Conservation (phyloP, 192 early-diverging fungal genomes). For the Backusella parvicylindrica region DNA sequence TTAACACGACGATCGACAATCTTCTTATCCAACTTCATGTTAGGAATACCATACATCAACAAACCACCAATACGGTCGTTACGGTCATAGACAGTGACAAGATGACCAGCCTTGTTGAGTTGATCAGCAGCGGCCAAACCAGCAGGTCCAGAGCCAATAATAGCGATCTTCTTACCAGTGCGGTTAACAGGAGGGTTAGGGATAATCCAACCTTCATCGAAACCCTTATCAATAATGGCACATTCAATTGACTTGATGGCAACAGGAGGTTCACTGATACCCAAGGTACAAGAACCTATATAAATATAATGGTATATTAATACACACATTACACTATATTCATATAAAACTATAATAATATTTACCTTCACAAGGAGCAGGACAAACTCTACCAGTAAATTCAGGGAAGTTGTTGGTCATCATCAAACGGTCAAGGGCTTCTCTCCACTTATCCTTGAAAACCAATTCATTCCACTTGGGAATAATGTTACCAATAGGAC, state of each 20-base stretch:
- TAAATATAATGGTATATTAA: background rate
- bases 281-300: slow-evolving; percentile 68
- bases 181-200: slow-evolving; percentile 77
- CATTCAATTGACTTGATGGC: slow-evolving; percentile 97
- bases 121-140: slow-evolving; percentile 95
- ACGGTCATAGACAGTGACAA: slow-evolving; percentile 94
- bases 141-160: slow-evolving; percentile 96
- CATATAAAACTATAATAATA: background rate
- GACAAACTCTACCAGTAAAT: slow-evolving; percentile 98
- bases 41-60: slow-evolving; percentile 98
- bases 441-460: slow-evolving; percentile 94
- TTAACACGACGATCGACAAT: slow-evolving; percentile 93
- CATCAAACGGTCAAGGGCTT: slow-evolving; percentile 87
- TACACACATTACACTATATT: background rate
- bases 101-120: slow-evolving; percentile 95
- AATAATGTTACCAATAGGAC: slow-evolving; percentile 98
- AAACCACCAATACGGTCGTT: slow-evolving; percentile 95
- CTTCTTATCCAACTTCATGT: slow-evolving; percentile 99
- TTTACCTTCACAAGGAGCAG: slow-evolving; percentile 61
- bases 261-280: slow-evolving; percentile 93
- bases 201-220: slow-evolving; percentile 95
- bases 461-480: slow-evolving; percentile 99
- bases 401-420: slow-evolving; percentile 99
- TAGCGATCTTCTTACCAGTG: slow-evolving; percentile 80
- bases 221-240: slow-evolving; percentile 96